These are phyloP conservation scores for Oxalis stricta DNA, from an alignment of 441 rosid species.

Conservation along the genomic window DNA sequence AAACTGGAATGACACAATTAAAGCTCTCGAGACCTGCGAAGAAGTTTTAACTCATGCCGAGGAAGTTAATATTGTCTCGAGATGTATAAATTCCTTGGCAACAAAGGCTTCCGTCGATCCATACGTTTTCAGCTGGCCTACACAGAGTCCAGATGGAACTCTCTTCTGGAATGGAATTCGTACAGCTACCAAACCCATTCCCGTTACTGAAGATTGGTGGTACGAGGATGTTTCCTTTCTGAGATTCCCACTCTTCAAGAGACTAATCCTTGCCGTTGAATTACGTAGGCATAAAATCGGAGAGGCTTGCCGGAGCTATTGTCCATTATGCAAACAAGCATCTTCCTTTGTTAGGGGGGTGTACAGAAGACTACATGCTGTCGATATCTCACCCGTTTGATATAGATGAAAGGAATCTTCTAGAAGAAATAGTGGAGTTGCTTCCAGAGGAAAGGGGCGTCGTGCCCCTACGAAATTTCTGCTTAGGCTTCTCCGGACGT, in stretches of 20 bases:
- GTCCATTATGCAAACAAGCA: constrained; percentile 46
- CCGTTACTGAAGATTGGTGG: constrained; percentile 74
- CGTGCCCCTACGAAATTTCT: constrained; percentile 63
- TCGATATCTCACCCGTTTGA: constrained; percentile 18
- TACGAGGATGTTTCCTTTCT: constrained; percentile 62
- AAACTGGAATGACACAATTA: constrained; percentile 62
- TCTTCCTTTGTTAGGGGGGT: too few relatives aligned
- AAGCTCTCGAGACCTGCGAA: constrained; percentile 61
- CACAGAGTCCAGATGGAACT: constrained; percentile 22
- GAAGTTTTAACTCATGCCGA: constrained; percentile 54
- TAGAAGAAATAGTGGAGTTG: constrained; percentile 64
- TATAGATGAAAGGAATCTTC: constrained; percentile 43
- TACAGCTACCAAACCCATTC: constrained; percentile 21
- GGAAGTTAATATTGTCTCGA: constrained; percentile 64
- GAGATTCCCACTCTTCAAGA: constrained; percentile 37
- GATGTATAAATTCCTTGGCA: constrained; percentile 70
- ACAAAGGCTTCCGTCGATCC: constrained; percentile 69
- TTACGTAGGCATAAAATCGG: constrained; percentile 47
- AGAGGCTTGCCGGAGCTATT: constrained; percentile 45
- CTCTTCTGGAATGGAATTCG: constrained; percentile 69
- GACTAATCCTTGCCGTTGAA: constrained; percentile 42
- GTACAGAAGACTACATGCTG: too few relatives aligned
- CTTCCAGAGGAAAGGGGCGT: constrained; percentile 41
- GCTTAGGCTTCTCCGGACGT: constrained; percentile 69
- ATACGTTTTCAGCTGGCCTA: constrained; percentile 57